Conservation (phyloP, 78 protist genomes). For the Dictyostelium purpureum region DNA sequence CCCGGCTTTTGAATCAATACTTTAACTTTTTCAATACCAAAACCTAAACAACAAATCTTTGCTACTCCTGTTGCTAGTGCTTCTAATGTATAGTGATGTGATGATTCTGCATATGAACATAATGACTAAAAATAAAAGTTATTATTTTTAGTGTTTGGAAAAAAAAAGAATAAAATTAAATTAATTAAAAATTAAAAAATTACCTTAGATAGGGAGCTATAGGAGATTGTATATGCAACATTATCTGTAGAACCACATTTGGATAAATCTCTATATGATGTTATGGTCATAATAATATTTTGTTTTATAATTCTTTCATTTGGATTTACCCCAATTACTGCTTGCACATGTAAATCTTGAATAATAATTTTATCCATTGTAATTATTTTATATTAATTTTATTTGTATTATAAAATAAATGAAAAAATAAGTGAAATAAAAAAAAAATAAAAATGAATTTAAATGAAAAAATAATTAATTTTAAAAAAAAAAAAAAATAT, state of each 20-base stretch:
- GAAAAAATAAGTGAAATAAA: no score
- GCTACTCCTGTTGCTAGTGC: constrained; percentile 80
- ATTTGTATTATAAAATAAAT: not conserved
- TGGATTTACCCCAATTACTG: constrained; percentile 81
- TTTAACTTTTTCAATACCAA: constrained; percentile 70
- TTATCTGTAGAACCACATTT: constrained; percentile 69
- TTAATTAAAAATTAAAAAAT: not conserved
- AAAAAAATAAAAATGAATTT: no score
- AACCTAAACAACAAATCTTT: constrained; percentile 69
- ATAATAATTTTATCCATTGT: constrained; percentile 59
- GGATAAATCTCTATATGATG: constrained; percentile 45
- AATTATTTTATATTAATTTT: not conserved
- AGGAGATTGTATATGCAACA: constrained; percentile 52
- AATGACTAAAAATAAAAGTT: not conserved
- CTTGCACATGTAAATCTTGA: constrained; percentile 66
- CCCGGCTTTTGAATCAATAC: constrained; percentile 68
- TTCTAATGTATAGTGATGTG: constrained; percentile 78
- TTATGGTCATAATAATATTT: constrained; percentile 43
- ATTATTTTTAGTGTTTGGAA: not conserved
- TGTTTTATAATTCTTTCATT: constrained; percentile 71
- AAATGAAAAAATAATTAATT: no score
- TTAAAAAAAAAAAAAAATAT: no score
- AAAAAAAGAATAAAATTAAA: not conserved
- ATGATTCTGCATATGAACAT: constrained; percentile 60
- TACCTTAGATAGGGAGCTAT: constrained; percentile 73